Evolutionary conservation across 129 eudicot genomes (phyloP), one percentile per base, ranked within the genome.

Genomic region (Artemisia argyi): DNA sequence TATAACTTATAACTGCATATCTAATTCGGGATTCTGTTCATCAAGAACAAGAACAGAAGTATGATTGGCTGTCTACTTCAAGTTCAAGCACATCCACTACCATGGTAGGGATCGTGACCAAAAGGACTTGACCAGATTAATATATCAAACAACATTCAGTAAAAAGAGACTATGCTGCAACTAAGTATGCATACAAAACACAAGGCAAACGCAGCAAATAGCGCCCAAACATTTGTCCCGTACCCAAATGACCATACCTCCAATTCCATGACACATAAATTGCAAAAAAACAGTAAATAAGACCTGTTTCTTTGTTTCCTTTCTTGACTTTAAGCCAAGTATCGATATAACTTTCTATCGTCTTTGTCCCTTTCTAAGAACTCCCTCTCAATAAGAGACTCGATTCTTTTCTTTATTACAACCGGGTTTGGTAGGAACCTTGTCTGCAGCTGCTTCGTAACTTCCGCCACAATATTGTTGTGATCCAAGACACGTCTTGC

Each of bases 311-410:
- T 28, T 28, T 28, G 32, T 18, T 18, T 57, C 13, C 63, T 57
- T 57, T 10, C 63, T 57, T 20, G 30, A 57, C 60, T 65, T 75
- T 66, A 75, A 22, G 79, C 75, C 75, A 71, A 57, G 46, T 71
- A 71, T 7, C 75, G 54, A 20, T 71, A 70, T 53, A 71, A 42
- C 79, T 77, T 82, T 71, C 86, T 78, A 68, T 82, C 86, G 7
- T 51, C 82, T 73, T 78, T 78, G 44, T 77, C 86, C 70, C 86
- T 82, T 66, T 82, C 86, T 58, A 82, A 73, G 58, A 82, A 82
- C 70, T 82, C 83, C 73, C 86, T 61, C 53, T 82, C 86, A n/a
- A 82, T 82, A 11, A 82, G 73, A 2, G 86, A 82, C 62, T 82
- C 86, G 18, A 82, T 82, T 48, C 86, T 44, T 62, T 82, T 82